phyloP scores from a whole-genome alignment of 805 yeast genomes.

The Zygosaccharomyces lentus region DNA sequence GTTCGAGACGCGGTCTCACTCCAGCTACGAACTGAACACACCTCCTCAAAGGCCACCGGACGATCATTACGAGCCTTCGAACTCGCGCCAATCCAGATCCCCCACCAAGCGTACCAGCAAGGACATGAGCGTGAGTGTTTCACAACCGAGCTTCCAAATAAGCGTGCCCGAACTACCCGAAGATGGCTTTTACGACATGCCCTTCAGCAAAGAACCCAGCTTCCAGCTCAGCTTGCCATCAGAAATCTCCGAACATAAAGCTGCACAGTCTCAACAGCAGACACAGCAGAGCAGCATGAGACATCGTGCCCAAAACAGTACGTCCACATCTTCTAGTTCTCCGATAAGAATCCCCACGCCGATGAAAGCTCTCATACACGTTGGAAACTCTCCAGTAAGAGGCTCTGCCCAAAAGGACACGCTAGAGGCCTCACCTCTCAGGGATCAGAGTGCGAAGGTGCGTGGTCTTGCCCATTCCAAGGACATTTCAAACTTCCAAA shows the following conservation, averaged over 20 bases:
- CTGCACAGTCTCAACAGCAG: neutral
- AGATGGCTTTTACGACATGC: neutral
- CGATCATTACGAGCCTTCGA: neutral
- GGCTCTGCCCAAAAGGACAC: neutral
- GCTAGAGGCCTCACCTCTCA: conserved; percentile 10
- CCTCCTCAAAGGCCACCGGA: conserved; percentile 1
- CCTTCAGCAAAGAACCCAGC: conserved; percentile 3
- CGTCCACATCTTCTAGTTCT: conserved; percentile 14
- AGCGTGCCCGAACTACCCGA: neutral
- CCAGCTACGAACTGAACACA: conserved; percentile 1
- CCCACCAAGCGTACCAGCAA: neutral
- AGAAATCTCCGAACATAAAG: neutral
- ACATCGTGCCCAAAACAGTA: conserved; percentile 2
- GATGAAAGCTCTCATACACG: conserved; percentile 24
- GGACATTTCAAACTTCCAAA: conserved; percentile 19
- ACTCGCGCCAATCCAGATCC: neutral
- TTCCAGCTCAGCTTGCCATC: conserved; percentile 3
- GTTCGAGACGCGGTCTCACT: neutral
- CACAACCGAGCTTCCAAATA: conserved; percentile 1
- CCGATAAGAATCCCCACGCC: conserved; percentile 26
- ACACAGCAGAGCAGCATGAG: neutral
- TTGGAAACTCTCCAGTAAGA: conserved; percentile 21
- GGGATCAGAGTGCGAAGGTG: conserved; percentile 2
- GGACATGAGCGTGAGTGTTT: neutral
- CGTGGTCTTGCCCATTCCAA: conserved; percentile 14